Percentiles rank a stretch among this genome's conserved stretches.
These are phyloP conservation scores for Penicillium brasilianum DNA, from an alignment of 2,329 filamentous ascomycete genomes.

Conservation along the genomic window DNA sequence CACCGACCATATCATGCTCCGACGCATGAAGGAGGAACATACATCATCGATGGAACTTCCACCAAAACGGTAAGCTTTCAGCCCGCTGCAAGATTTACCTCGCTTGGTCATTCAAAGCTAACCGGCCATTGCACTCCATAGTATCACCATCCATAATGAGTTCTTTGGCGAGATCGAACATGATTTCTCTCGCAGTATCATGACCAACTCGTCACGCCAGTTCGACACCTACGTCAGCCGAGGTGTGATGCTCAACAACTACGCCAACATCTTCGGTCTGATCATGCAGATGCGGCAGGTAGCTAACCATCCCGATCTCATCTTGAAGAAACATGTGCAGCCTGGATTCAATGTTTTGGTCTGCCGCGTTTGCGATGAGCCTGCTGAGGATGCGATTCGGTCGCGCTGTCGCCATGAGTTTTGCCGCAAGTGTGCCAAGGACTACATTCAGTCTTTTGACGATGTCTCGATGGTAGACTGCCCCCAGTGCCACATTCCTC, in stretches of 20 bases:
- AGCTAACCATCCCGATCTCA: constrained; percentile 91
- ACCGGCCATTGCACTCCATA: constrained; percentile 24
- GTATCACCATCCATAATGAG: constrained; percentile 84
- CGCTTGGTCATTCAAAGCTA: constrained; percentile 1
- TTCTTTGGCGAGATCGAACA: constrained; percentile 97
- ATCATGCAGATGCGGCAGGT: constrained; percentile 99
- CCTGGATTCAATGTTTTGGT: constrained; percentile 89
- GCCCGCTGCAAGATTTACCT: background rate
- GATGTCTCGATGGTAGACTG: constrained; percentile 66
- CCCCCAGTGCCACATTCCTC: constrained; percentile 85
- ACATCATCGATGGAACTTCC: constrained; percentile 95
- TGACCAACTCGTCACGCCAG: constrained; percentile 84
- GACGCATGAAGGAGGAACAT: constrained; percentile 91
- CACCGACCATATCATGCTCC: constrained; percentile 92
- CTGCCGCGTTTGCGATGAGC: constrained; percentile 95
- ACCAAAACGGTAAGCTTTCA: constrained; percentile 70
- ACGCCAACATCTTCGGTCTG: constrained; percentile 97
- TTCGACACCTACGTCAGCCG: constrained; percentile 96
- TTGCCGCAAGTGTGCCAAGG: constrained; percentile 78
- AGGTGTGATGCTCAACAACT: constrained; percentile 94
- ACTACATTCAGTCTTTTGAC: constrained; percentile 79
- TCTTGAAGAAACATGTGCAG: constrained; percentile 83
- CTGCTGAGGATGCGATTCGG: constrained; percentile 90
- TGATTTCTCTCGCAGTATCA: constrained; percentile 94
- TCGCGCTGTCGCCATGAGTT: constrained; percentile 94